phyloP scores from a whole-genome alignment of 2,329 filamentous ascomycete species.

The Aureobasidium sp. region DNA sequence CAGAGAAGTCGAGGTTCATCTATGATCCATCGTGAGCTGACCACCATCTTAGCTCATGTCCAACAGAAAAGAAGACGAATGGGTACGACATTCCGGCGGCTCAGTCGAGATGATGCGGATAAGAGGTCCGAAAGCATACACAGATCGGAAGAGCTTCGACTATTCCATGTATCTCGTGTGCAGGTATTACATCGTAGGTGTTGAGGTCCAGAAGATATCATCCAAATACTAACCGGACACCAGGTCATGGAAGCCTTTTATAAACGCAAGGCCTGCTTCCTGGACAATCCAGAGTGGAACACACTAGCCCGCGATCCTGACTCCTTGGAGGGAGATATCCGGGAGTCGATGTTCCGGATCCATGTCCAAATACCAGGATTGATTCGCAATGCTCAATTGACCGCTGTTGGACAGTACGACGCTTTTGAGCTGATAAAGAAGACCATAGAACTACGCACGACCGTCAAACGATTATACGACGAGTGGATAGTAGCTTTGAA shows the following conservation, averaged over 20 bases:
- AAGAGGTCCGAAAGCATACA: conserved; percentile 12
- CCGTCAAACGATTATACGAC: conserved; percentile 1
- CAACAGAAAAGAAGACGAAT: conserved; percentile 10
- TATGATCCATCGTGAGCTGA: not conserved
- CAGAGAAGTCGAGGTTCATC: not conserved
- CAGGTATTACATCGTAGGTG: conserved; percentile 11
- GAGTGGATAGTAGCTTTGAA: conserved; percentile 4
- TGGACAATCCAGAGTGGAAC: conserved; percentile 12
- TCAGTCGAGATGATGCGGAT: conserved; percentile 11
- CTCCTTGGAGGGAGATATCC: not conserved
- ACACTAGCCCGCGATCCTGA: not conserved
- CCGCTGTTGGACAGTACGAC: conserved; percentile 1
- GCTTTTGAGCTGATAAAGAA: not conserved
- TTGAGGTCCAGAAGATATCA: not conserved
- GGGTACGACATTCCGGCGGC: conserved; percentile 10
- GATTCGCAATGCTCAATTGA: conserved; percentile 1
- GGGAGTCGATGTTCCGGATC: conserved; percentile 6
- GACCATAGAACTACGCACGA: not conserved
- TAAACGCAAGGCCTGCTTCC: conserved; percentile 10
- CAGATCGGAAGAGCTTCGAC: conserved; percentile 8
- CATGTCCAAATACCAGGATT: conserved; percentile 11
- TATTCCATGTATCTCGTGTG: conserved; percentile 16
- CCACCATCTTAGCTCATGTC: not conserved
- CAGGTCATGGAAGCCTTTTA: conserved; percentile 14
- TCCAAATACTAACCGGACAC: not conserved